Conservation (phyloP, 2,329 filamentous ascomycete species). For the Cryoendolithus antarcticus region DNA sequence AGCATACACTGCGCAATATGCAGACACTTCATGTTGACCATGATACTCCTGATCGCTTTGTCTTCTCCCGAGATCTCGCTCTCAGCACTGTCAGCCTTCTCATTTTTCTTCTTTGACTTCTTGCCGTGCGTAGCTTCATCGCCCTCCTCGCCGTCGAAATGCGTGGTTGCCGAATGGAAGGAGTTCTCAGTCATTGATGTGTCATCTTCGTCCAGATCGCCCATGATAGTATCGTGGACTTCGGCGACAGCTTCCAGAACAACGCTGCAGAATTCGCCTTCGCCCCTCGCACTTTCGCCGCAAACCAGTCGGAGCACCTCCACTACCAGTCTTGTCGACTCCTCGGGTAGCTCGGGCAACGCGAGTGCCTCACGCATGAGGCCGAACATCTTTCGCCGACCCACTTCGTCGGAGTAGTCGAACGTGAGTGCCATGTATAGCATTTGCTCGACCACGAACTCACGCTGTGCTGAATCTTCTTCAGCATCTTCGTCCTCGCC, state of each 20-base stretch:
- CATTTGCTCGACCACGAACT: constrained; percentile 92
- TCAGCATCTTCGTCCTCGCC: constrained; percentile 54
- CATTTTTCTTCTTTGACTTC: constrained; percentile 27
- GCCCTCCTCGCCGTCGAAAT: constrained; percentile 57
- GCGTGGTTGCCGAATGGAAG: constrained; percentile 86
- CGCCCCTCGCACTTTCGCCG: constrained; percentile 58
- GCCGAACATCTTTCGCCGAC: constrained; percentile 88
- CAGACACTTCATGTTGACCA: constrained; percentile 97
- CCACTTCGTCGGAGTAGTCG: constrained; percentile 96
- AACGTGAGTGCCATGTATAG: constrained; percentile 83
- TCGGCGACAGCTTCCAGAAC: constrained; percentile 91
- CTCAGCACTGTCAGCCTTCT: constrained; percentile 45
- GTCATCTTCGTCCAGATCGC: constrained; percentile 50
- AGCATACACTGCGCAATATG: constrained; percentile 97
- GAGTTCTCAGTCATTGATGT: constrained; percentile 49
- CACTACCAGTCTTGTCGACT: constrained; percentile 78
- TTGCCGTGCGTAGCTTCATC: constrained; percentile 26
- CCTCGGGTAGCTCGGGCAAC: constrained; percentile 77
- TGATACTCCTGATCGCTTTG: constrained; percentile 78
- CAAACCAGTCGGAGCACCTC: constrained; percentile 75
- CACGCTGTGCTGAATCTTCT: constrained; percentile 76
- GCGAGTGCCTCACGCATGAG: constrained; percentile 76
- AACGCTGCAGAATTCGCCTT: constrained; percentile 71
- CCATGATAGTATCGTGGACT: constrained; percentile 82
- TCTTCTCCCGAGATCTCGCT: constrained; percentile 50